phyloP scores from a whole-genome alignment of 208 protist species.

The Crithidia expoeki region DNA sequence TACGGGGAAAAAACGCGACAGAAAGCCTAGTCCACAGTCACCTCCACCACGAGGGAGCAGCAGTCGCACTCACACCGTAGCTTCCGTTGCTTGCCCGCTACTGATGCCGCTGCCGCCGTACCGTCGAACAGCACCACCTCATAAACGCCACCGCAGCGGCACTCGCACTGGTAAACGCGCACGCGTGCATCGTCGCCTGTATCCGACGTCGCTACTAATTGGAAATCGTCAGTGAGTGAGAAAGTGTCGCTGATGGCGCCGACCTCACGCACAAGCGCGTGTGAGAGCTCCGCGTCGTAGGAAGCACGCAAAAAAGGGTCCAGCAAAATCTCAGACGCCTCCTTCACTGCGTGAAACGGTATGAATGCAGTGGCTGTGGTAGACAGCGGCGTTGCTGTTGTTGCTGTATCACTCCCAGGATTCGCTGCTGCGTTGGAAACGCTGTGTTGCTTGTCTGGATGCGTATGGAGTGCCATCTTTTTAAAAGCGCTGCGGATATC shows the following conservation, averaged over 20 bases:
- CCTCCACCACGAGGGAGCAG: slow-evolving; percentile 80
- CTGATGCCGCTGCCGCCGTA: not conserved
- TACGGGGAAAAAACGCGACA: not conserved
- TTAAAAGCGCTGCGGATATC: slow-evolving; percentile 76
- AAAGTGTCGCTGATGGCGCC: slow-evolving; percentile 71
- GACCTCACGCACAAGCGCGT: slow-evolving; percentile 40
- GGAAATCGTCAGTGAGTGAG: slow-evolving; percentile 59
- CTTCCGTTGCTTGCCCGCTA: not conserved
- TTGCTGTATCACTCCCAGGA: not conserved
- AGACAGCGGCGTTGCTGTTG: not conserved
- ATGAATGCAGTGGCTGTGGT: not conserved
- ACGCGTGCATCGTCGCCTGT: slow-evolving; percentile 22
- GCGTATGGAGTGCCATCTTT: slow-evolving; percentile 61
- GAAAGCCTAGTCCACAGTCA: slow-evolving; percentile 27
- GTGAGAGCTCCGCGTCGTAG: slow-evolving; percentile 55
- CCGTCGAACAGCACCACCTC: slow-evolving; percentile 51
- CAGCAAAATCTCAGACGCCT: slow-evolving; percentile 68
- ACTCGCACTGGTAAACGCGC: slow-evolving; percentile 67
- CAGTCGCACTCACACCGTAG: slow-evolving; percentile 72
- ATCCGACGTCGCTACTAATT: slow-evolving; percentile 22
- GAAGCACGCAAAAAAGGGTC: slow-evolving; percentile 53
- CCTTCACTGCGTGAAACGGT: slow-evolving; percentile 67
- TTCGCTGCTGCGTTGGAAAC: not conserved
- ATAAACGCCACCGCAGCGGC: slow-evolving; percentile 80
- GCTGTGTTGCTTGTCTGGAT: slow-evolving; percentile 68